phyloP scores from a whole-genome alignment of 1,139 yeast species.

The Yarrowia galli region DNA sequence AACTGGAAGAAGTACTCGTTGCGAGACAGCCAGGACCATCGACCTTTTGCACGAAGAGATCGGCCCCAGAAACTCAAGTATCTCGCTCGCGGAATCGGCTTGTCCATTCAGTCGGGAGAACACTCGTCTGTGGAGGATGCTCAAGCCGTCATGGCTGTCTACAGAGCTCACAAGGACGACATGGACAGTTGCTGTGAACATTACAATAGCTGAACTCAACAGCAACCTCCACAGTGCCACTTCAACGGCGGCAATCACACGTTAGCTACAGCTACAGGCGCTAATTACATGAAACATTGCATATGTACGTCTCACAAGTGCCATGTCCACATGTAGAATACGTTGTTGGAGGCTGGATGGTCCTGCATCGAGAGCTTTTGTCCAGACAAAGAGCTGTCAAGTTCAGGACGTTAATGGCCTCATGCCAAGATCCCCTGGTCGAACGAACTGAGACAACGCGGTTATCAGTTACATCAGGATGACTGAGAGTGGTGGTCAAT shows the following conservation, averaged over 20 bases:
- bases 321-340: slow-evolving; percentile 4
- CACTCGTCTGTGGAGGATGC: slow-evolving; percentile 96
- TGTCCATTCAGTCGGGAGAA: slow-evolving; percentile 73
- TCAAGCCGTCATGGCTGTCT: slow-evolving; percentile 81
- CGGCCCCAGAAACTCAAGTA: slow-evolving; percentile 59
- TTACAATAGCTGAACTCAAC: slow-evolving; percentile 5
- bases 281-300: slow-evolving; percentile 8
- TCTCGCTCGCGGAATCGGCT: slow-evolving; percentile 62
- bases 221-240: background rate
- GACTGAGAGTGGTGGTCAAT: too few relatives aligned
- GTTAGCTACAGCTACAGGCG: background rate
- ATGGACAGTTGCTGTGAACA: slow-evolving; percentile 48
- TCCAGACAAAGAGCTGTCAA: background rate
- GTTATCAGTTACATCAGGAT: background rate
- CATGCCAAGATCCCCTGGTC: slow-evolving; percentile 2
- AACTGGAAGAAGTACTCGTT: slow-evolving; percentile 70
- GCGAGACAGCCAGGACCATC: slow-evolving; percentile 77
- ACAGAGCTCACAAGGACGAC: slow-evolving; percentile 65
- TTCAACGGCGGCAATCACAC: background rate
- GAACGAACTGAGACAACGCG: background rate
- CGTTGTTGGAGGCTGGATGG: slow-evolving; percentile 11
- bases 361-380: background rate
- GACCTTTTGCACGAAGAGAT: slow-evolving; percentile 57
- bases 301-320: background rate
- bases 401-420: background rate